Conservation (phyloP, 805 yeast species). For the Candida succiphila region DNA sequence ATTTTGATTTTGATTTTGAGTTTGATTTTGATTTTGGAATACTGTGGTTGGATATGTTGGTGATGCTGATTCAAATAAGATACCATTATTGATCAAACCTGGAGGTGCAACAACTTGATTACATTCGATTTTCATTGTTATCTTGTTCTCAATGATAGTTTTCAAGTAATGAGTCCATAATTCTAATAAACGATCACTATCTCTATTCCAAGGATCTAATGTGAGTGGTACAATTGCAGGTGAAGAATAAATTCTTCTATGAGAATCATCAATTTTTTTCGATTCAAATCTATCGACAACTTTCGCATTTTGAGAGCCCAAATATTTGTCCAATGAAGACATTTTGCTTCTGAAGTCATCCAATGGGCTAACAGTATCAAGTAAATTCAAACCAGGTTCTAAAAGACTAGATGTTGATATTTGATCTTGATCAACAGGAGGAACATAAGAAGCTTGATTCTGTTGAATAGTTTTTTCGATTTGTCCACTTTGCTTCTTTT, state of each 20-base stretch:
- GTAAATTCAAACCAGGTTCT: neutral
- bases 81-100: too few relatives aligned
- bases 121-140: constrained; percentile 19
- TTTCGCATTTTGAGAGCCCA: constrained; percentile 1
- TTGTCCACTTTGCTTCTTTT: too few relatives aligned
- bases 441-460: neutral
- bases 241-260: neutral
- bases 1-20: too few relatives aligned
- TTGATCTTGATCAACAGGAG: neutral
- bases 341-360: neutral
- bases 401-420: neutral
- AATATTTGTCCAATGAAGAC: constrained; percentile 1
- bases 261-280: neutral
- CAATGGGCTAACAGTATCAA: neutral
- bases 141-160: constrained; percentile 14
- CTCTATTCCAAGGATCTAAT: constrained; percentile 1
- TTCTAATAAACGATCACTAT: constrained; percentile 6
- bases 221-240: too few relatives aligned
- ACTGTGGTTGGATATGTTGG: too few relatives aligned
- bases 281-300: neutral
- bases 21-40: too few relatives aligned
- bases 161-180: constrained; percentile 20
- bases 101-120: constrained; percentile 3
- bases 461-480: too few relatives aligned
- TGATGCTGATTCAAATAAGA: too few relatives aligned